Evolutionary conservation across 768 basidiomycete genomes (phyloP).

Genomic region (Boletus subcaerulescens): DNA sequence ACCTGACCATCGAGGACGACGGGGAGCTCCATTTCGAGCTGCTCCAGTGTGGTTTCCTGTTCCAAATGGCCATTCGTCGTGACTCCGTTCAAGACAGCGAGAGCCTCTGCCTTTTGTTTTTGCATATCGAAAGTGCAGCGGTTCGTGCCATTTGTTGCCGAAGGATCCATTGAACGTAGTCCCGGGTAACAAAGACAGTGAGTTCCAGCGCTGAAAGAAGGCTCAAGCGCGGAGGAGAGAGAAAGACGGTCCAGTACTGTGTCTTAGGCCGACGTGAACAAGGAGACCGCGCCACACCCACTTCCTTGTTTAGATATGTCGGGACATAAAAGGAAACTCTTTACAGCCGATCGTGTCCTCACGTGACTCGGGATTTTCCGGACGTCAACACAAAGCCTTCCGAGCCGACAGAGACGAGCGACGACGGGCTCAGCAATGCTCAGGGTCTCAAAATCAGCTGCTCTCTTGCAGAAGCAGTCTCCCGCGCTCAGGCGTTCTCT

Average conservation of each 20-base stretch:
- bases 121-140: slow-evolving; percentile 22
- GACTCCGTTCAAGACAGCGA: slow-evolving; percentile 28
- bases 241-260: not conserved
- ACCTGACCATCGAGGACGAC: slow-evolving; percentile 71
- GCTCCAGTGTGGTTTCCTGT: slow-evolving; percentile 44
- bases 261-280: slow-evolving; percentile 13
- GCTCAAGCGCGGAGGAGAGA: not conserved
- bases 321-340: slow-evolving; percentile 1
- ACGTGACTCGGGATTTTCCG: slow-evolving; percentile 24
- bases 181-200: not conserved
- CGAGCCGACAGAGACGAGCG: slow-evolving; percentile 7
- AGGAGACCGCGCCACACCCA: slow-evolving; percentile 10
- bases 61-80: slow-evolving; percentile 35
- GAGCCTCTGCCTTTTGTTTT: slow-evolving; percentile 30
- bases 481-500: slow-evolving; percentile 32
- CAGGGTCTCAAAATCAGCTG: slow-evolving; percentile 26
- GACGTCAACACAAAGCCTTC: not conserved
- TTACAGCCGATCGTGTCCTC: not conserved
- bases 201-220: not conserved
- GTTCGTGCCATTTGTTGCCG: slow-evolving; percentile 12
- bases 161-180: slow-evolving; percentile 13
- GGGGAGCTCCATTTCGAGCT: slow-evolving; percentile 73
- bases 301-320: slow-evolving; percentile 12
- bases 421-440: slow-evolving; percentile 23
- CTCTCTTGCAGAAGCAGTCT: slow-evolving; percentile 18